Evolutionary conservation across 179 eudicot genomes (phyloP), one percentile per base, ranked within the genome.

Genomic region (Corrigiola litoralis): DNA sequence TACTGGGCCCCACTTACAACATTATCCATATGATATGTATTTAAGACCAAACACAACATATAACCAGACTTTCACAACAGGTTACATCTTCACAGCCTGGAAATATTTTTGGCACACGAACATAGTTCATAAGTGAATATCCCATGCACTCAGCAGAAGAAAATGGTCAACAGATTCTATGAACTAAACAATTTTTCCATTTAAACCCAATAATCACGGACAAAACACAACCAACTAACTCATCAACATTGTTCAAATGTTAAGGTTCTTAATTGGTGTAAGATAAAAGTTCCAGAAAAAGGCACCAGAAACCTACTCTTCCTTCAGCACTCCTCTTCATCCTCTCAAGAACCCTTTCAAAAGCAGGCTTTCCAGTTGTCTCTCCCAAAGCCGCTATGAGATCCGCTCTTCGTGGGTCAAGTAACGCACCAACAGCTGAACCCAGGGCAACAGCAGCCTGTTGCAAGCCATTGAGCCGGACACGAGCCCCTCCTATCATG

Each of bases 391-490:
- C 94, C 68, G 96, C 97, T 65, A 91, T 89, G 71, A 91, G 77
- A 70, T 90, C 99, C 9, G 97, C 99, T 84, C 99, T 82, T 76
- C 94, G 77, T 29, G 99, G 99, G 69, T 94, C 97, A 46, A 90
- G 65, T 50, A 92, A 77, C 16, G 97, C 90, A 59, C 98, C 98
- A 47, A 87, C 84, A 13, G 97, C 99, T 31, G 99, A 94, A 44
- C 97, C 99, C 69, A 90, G 68, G n/a, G 97, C 97, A 79, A 94
- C 97, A n/a, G 95, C 97, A 68, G 90, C 95, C 71, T 79, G 85
- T 71, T 92, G 96, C 92, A 89, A 87, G 50, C 88, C 87, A 75
- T 82, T 94, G 23, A 94, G 88, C 68, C 70, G 80, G 21, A 90
- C 72, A 20, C 82, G 86, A 24, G 86, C 82, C 21, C 92, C 82